Evolutionary conservation across 176 grass and related monocot genomes (phyloP).

Genomic region (Aegilops umbellulata): DNA sequence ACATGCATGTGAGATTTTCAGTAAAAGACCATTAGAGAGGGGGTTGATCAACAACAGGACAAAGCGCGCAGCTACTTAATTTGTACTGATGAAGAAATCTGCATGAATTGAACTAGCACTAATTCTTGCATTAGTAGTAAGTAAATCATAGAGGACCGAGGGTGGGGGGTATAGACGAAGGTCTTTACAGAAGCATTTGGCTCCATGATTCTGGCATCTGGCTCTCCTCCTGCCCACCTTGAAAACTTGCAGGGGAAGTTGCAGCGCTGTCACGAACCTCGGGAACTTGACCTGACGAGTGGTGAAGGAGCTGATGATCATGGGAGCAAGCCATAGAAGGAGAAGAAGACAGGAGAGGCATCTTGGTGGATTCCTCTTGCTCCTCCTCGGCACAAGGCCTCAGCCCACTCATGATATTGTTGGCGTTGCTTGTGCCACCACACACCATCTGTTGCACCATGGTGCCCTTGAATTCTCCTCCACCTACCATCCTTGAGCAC

Average conservation of each 20-base stretch:
- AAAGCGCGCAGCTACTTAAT: constrained; percentile 1
- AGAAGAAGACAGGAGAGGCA: constrained; percentile 41
- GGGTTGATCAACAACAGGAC: background rate
- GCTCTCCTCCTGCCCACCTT: constrained; percentile 29
- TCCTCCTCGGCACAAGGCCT: constrained; percentile 44
- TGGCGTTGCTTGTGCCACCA: constrained; percentile 38
- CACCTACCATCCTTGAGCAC: constrained; percentile 48
- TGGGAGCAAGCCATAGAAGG: constrained; percentile 40
- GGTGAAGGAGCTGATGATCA: constrained; percentile 13
- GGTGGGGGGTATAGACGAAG: constrained; percentile 12
- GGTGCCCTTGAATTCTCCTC: constrained; percentile 54
- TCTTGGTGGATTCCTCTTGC: constrained; percentile 36
- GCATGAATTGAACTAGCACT: constrained; percentile 15
- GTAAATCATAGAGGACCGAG: background rate
- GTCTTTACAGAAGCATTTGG: constrained; percentile 70
- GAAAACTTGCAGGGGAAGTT: background rate
- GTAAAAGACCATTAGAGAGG: background rate
- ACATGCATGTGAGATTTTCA: background rate
- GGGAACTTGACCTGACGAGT: constrained; percentile 11
- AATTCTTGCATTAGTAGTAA: background rate
- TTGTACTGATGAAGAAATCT: background rate
- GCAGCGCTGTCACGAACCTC: constrained; percentile 1
- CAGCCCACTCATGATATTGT: constrained; percentile 5
- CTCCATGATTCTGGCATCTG: constrained; percentile 75
- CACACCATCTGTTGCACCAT: constrained; percentile 67